Percentiles rank a stretch among this genome's conserved stretches.
Conservation (phyloP, 2,329 filamentous ascomycete genomes). For the Phialophora expanda region DNA sequence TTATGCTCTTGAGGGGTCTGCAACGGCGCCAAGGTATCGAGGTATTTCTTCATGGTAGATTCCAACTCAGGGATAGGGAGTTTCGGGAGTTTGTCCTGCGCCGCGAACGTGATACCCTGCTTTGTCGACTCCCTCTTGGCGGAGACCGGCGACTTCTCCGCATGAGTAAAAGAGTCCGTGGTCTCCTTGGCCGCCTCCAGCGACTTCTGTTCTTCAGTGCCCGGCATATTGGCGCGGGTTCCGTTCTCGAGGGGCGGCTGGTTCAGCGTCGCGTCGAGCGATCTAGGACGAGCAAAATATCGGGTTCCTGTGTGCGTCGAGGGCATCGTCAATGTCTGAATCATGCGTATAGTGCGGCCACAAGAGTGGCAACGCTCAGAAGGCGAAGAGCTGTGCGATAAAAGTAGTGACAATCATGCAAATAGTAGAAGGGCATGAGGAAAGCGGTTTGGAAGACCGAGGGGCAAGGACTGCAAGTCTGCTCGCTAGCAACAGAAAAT, state of each 20-base stretch:
- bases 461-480: conserved; percentile 37
- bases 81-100: conserved; percentile 86
- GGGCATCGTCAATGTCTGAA: conserved; percentile 57
- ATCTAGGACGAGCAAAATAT: conserved; percentile 72
- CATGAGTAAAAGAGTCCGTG: conserved; percentile 50
- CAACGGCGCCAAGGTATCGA: conserved; percentile 77
- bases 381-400: conserved; percentile 87
- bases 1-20: conserved; percentile 80
- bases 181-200: conserved; percentile 35
- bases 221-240: conserved; percentile 41
- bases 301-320: conserved; percentile 68
- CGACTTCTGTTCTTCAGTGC: conserved; percentile 38
- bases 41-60: conserved; percentile 75
- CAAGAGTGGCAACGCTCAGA: conserved; percentile 77
- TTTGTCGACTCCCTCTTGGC: conserved; percentile 56
- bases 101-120: conserved; percentile 81
- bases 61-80: conserved; percentile 91
- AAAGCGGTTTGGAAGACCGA: conserved; percentile 27
- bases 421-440: conserved; percentile 76
- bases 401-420: conserved; percentile 91
- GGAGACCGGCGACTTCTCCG: conserved; percentile 55
- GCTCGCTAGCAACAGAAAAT: conserved; percentile 11
- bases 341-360: conserved; percentile 77
- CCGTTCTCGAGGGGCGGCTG: conserved; percentile 61
- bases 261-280: conserved; percentile 72